Evolutionary conservation across 192 early-diverging fungal genomes (phyloP).

Genomic region (Allomyces arbusculus): DNA sequence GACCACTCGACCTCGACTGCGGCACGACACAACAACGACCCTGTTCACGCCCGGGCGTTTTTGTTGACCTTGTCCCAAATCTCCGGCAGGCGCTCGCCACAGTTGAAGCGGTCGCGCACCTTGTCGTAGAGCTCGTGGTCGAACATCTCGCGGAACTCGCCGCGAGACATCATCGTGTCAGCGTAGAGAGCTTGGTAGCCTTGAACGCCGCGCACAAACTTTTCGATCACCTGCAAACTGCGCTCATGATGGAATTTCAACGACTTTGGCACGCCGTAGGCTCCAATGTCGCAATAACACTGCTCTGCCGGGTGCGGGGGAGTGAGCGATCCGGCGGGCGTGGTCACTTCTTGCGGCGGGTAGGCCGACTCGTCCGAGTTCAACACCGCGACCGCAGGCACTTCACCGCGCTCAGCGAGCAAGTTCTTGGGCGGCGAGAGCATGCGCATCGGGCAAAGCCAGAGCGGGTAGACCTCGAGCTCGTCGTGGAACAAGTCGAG

Average conservation of each 20-base stretch:
- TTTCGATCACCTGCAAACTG: slow-evolving; percentile 5
- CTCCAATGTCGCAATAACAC: slow-evolving; percentile 18
- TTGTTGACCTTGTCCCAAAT: slow-evolving; percentile 5
- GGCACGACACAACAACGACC: too few relatives aligned
- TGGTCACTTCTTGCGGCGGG: neutral
- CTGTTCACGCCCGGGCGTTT: neutral
- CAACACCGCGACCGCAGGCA: too few relatives aligned
- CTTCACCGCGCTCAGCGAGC: too few relatives aligned
- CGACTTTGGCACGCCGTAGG: slow-evolving; percentile 13
- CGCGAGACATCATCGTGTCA: slow-evolving; percentile 8
- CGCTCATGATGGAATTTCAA: slow-evolving; percentile 4
- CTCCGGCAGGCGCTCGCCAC: slow-evolving; percentile 1
- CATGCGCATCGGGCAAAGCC: slow-evolving; percentile 3
- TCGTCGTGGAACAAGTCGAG: slow-evolving; percentile 13
- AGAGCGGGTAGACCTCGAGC: slow-evolving; percentile 16
- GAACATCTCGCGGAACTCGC: slow-evolving; percentile 20
- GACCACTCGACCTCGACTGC: too few relatives aligned
- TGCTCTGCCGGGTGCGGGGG: slow-evolving; percentile 7
- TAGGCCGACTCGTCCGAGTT: neutral
- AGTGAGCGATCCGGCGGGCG: slow-evolving; percentile 11
- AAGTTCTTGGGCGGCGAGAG: neutral
- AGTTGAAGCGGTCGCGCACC: slow-evolving; percentile 3
- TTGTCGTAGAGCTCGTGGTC: slow-evolving; percentile 16
- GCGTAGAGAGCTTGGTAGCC: slow-evolving; percentile 14
- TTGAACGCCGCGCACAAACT: neutral